phyloP scores from a whole-genome alignment of 768 basidiomycete genomes.

The Tulasnella sp. region DNA sequence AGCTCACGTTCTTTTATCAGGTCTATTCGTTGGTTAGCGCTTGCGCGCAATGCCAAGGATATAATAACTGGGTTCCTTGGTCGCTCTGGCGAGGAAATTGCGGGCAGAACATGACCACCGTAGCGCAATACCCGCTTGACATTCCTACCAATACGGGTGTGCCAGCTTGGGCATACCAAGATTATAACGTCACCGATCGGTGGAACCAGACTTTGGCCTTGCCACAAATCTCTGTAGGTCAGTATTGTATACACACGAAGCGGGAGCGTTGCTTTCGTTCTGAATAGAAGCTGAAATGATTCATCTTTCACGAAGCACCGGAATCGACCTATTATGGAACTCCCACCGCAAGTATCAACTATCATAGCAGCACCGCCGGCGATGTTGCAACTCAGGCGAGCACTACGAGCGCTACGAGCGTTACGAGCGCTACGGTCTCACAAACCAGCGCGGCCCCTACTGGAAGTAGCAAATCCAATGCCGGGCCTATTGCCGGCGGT shows the following conservation, averaged over 20 bases:
- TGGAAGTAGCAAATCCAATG: conserved; percentile 8
- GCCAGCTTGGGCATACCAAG: conserved; percentile 66
- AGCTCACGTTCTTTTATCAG: neutral
- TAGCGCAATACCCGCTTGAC: conserved; percentile 50
- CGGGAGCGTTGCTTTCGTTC: neutral
- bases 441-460: neutral
- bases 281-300: neutral
- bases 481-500: conserved; percentile 30
- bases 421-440: neutral
- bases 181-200: conserved; percentile 45
- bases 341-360: conserved; percentile 25
- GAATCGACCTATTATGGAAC: conserved; percentile 30
- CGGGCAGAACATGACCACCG: conserved; percentile 21
- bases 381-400: neutral
- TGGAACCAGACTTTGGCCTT: neutral
- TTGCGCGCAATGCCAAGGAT: conserved; percentile 62
- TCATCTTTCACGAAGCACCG: neutral
- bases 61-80: conserved; percentile 44
- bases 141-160: conserved; percentile 56
- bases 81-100: conserved; percentile 43
- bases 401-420: neutral
- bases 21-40: conserved; percentile 60
- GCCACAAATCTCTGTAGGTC: conserved; percentile 6
- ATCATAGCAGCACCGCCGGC: neutral
- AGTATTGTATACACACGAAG: neutral